Evolutionary conservation across 495 filamentous ascomycete genomes (phyloP).

Genomic region (Xeromyces bisporus): DNA sequence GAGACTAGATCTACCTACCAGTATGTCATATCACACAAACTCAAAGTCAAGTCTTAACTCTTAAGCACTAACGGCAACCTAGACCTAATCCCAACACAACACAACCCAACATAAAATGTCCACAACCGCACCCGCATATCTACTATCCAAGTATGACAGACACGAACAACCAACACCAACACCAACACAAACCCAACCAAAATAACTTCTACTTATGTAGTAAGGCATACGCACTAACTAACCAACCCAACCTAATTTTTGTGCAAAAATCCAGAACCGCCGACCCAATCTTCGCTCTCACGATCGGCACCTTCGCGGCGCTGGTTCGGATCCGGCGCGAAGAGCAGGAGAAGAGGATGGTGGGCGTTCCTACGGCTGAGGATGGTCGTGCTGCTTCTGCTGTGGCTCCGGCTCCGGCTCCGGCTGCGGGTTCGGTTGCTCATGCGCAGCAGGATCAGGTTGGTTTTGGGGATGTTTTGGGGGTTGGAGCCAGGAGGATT

Average conservation of each 20-base stretch:
- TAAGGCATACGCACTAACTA: slow-evolving; percentile 1
- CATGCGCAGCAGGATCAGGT: too few species aligned
- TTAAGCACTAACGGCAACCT: too few species aligned
- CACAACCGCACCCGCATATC: too few species aligned
- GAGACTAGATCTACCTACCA: too few species aligned
- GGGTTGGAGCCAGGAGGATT: slow-evolving; percentile 17
- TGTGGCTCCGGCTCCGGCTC: too few species aligned
- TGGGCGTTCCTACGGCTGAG: slow-evolving; percentile 6
- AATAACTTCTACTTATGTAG: background rate
- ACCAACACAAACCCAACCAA: slow-evolving; percentile 1
- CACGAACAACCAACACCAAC: background rate
- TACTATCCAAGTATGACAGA: too few species aligned
- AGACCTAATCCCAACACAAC: too few species aligned
- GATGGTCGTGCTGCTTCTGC: background rate
- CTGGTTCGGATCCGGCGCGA: slow-evolving; percentile 54
- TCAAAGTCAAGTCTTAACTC: too few species aligned
- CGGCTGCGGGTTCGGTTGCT: too few species aligned
- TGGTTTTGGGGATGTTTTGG: slow-evolving; percentile 13
- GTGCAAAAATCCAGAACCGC: slow-evolving; percentile 33
- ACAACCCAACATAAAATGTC: too few species aligned
- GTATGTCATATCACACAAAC: too few species aligned
- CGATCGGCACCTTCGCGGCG: slow-evolving; percentile 53
- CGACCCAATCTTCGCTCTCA: slow-evolving; percentile 76
- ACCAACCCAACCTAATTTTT: background rate
- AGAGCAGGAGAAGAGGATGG: slow-evolving; percentile 42